Evolutionary conservation across 164 flowering plant genomes (phyloP).

Genomic region (Chimonanthus praecox): DNA sequence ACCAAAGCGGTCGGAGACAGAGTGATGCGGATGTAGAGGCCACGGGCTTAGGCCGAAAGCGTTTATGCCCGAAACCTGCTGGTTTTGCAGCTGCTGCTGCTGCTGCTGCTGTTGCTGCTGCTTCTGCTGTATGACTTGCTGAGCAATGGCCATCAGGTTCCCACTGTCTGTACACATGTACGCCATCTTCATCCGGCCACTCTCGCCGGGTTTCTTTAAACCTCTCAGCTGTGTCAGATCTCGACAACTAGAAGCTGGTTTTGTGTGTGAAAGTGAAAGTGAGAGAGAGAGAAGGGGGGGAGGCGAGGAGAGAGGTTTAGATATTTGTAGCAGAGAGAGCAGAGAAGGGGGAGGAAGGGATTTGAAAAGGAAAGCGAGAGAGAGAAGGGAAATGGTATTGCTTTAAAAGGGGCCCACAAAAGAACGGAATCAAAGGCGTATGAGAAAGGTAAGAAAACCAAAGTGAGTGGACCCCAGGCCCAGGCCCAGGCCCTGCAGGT

Average conservation of each 20-base stretch:
- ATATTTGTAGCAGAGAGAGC: background rate
- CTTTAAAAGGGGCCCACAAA: background rate
- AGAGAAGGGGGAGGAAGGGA: background rate
- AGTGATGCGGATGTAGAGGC: constrained; percentile 17
- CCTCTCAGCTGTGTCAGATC: background rate
- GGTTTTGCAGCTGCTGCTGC: constrained; percentile 55
- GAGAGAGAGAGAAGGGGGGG: background rate
- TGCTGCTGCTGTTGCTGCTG: constrained; percentile 76
- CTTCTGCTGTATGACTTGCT: constrained; percentile 86
- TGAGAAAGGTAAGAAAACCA: background rate
- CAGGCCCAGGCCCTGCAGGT: background rate
- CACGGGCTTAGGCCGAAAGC: constrained; percentile 41
- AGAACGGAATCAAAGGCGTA: no score
- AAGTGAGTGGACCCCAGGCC: background rate
- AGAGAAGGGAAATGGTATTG: background rate
- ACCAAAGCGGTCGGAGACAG: constrained; percentile 18
- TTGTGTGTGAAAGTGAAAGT: background rate
- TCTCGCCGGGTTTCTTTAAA: background rate
- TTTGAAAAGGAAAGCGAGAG: constrained; percentile 2
- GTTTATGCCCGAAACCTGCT: constrained; percentile 21
- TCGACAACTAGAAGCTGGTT: background rate
- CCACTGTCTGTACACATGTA: constrained; percentile 95
- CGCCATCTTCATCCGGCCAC: constrained; percentile 45
- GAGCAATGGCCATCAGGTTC: constrained; percentile 95
- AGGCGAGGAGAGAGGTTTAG: background rate